Conservation (phyloP, 2,329 filamentous ascomycete genomes). For the Aspergillus ustus region DNA sequence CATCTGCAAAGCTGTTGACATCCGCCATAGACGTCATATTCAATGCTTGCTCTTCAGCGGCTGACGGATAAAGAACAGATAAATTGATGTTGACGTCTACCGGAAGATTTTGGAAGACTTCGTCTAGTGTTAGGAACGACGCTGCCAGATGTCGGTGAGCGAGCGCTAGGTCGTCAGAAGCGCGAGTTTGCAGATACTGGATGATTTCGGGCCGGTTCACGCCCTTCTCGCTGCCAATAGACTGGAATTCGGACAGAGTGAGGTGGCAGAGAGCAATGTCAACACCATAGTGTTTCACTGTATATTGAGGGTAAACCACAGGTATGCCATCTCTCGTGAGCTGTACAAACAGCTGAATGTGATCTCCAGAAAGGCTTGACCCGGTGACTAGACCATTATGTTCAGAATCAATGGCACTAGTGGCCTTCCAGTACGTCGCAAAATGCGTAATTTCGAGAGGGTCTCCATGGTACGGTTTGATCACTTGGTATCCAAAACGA, state of each 20-base stretch:
- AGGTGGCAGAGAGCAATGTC: conserved; percentile 82
- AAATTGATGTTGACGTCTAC: conserved; percentile 84
- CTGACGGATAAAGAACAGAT: conserved; percentile 85
- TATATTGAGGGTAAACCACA: conserved; percentile 86
- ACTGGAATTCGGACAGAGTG: conserved; percentile 64
- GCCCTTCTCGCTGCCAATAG: conserved; percentile 45
- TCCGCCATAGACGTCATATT: conserved; percentile 76
- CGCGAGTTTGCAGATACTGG: conserved; percentile 37
- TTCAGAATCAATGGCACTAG: conserved; percentile 85
- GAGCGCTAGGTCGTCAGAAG: conserved; percentile 57
- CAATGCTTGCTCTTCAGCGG: conserved; percentile 70
- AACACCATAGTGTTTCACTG: conserved; percentile 73
- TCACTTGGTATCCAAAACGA: conserved; percentile 91
- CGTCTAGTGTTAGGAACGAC: conserved; percentile 77
- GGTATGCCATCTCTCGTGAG: conserved; percentile 86
- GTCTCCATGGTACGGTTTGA: conserved; percentile 91
- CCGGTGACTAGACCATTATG: conserved; percentile 89
- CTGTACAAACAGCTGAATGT: conserved; percentile 88
- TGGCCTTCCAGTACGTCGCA: conserved; percentile 99
- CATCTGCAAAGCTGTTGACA: conserved; percentile 84
- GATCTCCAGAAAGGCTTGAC: conserved; percentile 94
- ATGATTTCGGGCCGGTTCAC: conserved; percentile 33
- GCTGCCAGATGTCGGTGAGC: conserved; percentile 74
- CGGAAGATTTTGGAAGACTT: conserved; percentile 76
- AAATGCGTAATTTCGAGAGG: conserved; percentile 97